A percentile compares a stretch with the other conserved stretches of the same genome.
Evolutionary conservation across 352 stramenopile genomes (phyloP).

Genomic region (Phytopythium kandeliae): DNA sequence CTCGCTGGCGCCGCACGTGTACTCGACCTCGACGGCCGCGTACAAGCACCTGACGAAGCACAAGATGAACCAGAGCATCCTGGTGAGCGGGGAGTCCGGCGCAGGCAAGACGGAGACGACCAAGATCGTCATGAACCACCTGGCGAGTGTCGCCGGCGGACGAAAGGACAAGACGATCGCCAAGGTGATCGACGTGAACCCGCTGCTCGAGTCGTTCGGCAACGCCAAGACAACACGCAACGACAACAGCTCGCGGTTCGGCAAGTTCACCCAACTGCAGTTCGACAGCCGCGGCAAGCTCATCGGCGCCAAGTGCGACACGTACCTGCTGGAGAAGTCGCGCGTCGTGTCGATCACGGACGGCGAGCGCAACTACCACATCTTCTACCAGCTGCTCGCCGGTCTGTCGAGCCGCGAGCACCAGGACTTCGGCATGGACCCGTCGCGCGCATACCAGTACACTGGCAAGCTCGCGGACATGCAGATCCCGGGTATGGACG

Average conservation of each 20-base stretch:
- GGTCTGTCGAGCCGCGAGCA: constrained; percentile 51
- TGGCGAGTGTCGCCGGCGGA: constrained; percentile 75
- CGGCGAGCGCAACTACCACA: constrained; percentile 97
- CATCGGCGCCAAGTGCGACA: constrained; percentile 87
- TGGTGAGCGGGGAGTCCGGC: constrained; percentile 84
- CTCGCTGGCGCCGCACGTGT: constrained; percentile 71
- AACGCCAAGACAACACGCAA: constrained; percentile 94
- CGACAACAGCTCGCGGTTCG: constrained; percentile 90
- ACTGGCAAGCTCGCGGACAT: constrained; percentile 68
- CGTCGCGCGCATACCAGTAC: constrained; percentile 66
- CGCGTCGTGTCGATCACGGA: constrained; percentile 93
- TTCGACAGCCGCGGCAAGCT: constrained; percentile 77
- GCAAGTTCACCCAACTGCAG: constrained; percentile 89
- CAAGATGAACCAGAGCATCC: constrained; percentile 81
- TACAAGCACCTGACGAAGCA: constrained; percentile 82
- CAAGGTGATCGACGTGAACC: constrained; percentile 90
- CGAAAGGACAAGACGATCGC: constrained; percentile 87
- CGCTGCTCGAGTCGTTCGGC: constrained; percentile 91
- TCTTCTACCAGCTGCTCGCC: constrained; percentile 94
- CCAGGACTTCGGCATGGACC: constrained; percentile 59
- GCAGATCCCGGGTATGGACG: constrained; percentile 80
- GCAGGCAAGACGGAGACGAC: constrained; percentile 97
- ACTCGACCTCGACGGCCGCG: constrained; percentile 78
- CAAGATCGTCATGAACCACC: constrained; percentile 92
- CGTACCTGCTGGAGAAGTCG: constrained; percentile 96